Conservation (phyloP, 2,329 filamentous ascomycete species). For the Aspergillus pseudoviridinutans region DNA sequence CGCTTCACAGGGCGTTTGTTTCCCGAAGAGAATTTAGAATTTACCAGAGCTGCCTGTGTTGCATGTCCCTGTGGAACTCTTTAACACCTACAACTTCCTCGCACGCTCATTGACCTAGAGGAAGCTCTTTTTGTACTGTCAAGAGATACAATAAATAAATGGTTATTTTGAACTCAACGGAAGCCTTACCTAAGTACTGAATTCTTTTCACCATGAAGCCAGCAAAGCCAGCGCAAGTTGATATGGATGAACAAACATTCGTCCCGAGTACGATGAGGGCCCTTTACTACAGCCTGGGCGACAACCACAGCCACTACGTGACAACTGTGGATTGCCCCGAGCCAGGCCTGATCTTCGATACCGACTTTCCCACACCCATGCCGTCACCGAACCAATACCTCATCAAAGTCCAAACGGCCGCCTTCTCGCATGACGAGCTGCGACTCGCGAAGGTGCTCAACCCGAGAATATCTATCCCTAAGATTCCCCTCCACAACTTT, state of each 20-base stretch:
- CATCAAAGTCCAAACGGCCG: conserved; percentile 37
- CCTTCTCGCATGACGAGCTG: conserved; percentile 39
- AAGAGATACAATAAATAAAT: background rate
- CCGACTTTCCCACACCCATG: conserved; percentile 33
- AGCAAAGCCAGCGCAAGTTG: conserved; percentile 23
- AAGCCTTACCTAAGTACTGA: background rate
- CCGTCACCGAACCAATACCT: conserved; percentile 37
- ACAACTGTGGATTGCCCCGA: conserved; percentile 12
- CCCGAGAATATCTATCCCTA: conserved; percentile 25
- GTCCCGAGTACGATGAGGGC: conserved; percentile 37
- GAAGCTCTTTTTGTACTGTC: background rate
- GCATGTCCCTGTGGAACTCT: background rate
- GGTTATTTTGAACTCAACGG: background rate
- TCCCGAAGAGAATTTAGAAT: background rate
- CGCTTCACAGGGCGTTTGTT: background rate
- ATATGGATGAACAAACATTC: conserved; percentile 34
- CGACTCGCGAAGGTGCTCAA: conserved; percentile 21
- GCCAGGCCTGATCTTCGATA: conserved; percentile 30
- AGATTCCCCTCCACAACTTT: conserved; percentile 40
- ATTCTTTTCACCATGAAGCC: conserved; percentile 11
- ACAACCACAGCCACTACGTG: conserved; percentile 9
- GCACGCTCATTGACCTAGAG: background rate
- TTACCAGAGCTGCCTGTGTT: background rate
- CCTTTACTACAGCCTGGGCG: conserved; percentile 32
- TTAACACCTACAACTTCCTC: background rate